These are phyloP conservation scores for Cryptococcus maquisensis DNA, from an alignment of 1,284 basidiomycete species.

Conservation along the genomic window DNA sequence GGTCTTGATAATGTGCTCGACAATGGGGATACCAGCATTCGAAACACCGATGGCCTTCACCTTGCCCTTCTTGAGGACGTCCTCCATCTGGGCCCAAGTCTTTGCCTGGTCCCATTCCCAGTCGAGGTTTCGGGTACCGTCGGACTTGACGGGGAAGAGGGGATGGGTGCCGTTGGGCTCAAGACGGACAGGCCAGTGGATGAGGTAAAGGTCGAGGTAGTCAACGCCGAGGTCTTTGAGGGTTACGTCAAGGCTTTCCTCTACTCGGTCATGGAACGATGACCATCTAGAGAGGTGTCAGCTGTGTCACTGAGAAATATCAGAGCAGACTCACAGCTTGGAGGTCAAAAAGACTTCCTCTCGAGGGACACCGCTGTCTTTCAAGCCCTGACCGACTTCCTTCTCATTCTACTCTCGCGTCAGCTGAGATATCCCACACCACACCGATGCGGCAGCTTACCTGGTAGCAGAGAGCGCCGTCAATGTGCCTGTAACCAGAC, in stretches of 20 bases:
- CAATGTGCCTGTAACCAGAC: constrained; percentile 71
- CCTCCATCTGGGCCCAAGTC: constrained; percentile 82
- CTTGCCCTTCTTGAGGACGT: constrained; percentile 61
- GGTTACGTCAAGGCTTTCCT: constrained; percentile 62
- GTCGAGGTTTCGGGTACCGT: constrained; percentile 66
- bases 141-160: constrained; percentile 61
- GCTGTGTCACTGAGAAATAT: constrained; percentile 55
- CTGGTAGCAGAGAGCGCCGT: constrained; percentile 63
- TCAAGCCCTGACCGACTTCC: constrained; percentile 78
- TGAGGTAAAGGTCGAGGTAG: constrained; percentile 77
- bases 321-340: constrained; percentile 38
- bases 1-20: constrained; percentile 54
- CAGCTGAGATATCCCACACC: not conserved
- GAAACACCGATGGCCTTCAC: constrained; percentile 68
- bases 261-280: constrained; percentile 67
- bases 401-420: constrained; percentile 60
- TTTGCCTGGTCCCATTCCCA: constrained; percentile 62
- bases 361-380: constrained; percentile 68
- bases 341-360: constrained; percentile 71
- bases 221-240: constrained; percentile 65
- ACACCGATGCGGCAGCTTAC: constrained; percentile 9
- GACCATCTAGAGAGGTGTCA: constrained; percentile 50
- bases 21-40: constrained; percentile 37
- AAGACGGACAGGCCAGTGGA: constrained; percentile 78
- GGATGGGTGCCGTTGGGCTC: constrained; percentile 58